These are phyloP conservation scores for Fulvia fulva DNA, from an alignment of 2,329 filamentous ascomycete species.

Conservation along the genomic window DNA sequence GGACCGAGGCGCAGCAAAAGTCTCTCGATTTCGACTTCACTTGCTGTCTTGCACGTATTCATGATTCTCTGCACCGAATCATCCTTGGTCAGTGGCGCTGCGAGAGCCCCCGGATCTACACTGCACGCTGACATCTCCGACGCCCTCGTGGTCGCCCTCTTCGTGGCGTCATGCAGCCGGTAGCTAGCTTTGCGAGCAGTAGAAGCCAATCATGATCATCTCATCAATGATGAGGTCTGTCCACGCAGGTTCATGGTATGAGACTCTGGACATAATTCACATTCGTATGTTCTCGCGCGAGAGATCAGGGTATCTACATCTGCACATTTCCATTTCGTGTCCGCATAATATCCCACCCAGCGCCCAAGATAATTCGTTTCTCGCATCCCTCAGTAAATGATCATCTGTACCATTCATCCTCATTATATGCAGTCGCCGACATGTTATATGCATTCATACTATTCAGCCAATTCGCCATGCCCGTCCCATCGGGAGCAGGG, in stretches of 20 bases:
- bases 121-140: background rate
- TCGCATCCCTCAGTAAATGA: background rate
- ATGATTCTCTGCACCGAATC: background rate
- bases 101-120: no score
- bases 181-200: background rate
- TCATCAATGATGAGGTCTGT: background rate
- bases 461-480: constrained; percentile 25
- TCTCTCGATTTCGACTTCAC: background rate
- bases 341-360: background rate
- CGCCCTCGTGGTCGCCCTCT: constrained; percentile 1
- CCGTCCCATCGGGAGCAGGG: constrained; percentile 5
- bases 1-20: background rate
- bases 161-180: background rate
- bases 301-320: background rate
- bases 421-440: constrained; percentile 34
- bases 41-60: background rate
- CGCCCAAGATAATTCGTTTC: background rate
- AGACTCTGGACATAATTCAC: no score
- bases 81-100: background rate
- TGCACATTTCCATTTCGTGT: background rate
- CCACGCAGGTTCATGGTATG: no score
- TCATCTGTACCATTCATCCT: constrained; percentile 42
- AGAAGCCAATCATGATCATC: background rate
- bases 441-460: constrained; percentile 29
- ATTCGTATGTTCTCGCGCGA: background rate